A percentile compares a stretch with the other conserved stretches of the same genome.
These are phyloP conservation scores for Microcera coccophila DNA, from an alignment of 2,329 filamentous ascomycete genomes.

Conservation along the genomic window DNA sequence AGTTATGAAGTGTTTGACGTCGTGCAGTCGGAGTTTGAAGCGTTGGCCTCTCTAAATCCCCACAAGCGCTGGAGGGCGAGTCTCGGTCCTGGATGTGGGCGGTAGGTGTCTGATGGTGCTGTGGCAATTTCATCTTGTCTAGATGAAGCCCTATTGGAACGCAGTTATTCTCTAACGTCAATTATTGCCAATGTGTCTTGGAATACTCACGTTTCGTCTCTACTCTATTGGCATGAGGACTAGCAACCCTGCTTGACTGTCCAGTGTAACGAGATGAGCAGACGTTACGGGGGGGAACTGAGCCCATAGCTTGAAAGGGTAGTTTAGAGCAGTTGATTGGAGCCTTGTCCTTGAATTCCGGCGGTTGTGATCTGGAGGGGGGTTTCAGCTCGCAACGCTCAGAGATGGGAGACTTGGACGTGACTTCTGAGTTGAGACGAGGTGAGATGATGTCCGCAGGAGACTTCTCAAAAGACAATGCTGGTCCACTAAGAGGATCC, in stretches of 20 bases:
- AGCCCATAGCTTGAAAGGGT: too few relatives aligned
- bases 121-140: conserved; percentile 1
- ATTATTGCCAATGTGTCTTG: too few relatives aligned
- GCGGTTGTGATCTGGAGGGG: background rate
- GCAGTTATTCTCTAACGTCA: too few relatives aligned
- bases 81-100: conserved; percentile 2
- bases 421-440: background rate
- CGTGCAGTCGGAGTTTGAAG: conserved; percentile 17
- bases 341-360: background rate
- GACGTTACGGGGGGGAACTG: too few relatives aligned
- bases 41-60: conserved; percentile 30
- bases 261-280: too few relatives aligned
- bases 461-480: background rate
- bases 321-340: too few relatives aligned
- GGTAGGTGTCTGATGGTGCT: conserved; percentile 6
- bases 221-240: too few relatives aligned
- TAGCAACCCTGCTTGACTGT: too few relatives aligned
- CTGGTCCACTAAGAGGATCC: background rate
- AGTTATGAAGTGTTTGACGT: conserved; percentile 1
- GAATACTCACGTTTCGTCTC: too few relatives aligned
- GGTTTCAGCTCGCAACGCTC: background rate
- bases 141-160: background rate
- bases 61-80: conserved; percentile 26
- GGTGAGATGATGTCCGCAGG: background rate
- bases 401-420: background rate